Conservation (phyloP, 495 filamentous ascomycete species). For the Aspergillus steynii region DNA sequence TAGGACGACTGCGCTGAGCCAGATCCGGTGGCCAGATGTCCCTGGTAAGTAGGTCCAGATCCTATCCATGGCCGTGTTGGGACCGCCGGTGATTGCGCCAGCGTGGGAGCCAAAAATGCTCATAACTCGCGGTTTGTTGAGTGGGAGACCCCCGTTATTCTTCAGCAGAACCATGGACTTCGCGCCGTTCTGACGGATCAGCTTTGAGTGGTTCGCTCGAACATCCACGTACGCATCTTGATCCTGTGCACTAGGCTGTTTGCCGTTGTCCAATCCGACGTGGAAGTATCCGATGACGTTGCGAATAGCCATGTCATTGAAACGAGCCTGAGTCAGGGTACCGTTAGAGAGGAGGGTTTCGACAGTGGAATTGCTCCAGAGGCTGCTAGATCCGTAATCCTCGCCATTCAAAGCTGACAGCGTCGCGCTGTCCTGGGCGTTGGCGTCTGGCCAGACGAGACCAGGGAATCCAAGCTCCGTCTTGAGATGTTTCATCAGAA, state of each 20-base stretch:
- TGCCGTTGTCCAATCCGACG: constrained; percentile 49
- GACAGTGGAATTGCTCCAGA: constrained; percentile 22
- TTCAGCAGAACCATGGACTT: constrained; percentile 61
- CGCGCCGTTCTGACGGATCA: constrained; percentile 55
- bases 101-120: constrained; percentile 66
- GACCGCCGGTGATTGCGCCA: constrained; percentile 58
- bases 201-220: constrained; percentile 47
- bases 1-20: constrained; percentile 36
- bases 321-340: constrained; percentile 43
- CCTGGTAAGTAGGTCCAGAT: constrained; percentile 43
- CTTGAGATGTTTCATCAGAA: constrained; percentile 67
- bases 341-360: constrained; percentile 36
- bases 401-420: constrained; percentile 48
- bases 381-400: too few species aligned
- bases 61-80: constrained; percentile 49
- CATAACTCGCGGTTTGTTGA: constrained; percentile 51
- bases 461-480: constrained; percentile 79
- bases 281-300: constrained; percentile 51
- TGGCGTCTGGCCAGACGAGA: constrained; percentile 61
- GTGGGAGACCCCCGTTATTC: constrained; percentile 57
- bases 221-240: constrained; percentile 64
- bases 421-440: constrained; percentile 53
- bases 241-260: constrained; percentile 64
- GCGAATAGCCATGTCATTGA: constrained; percentile 58
- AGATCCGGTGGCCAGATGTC: constrained; percentile 22